Evolutionary conservation across 179 eudicot genomes (phyloP), one percentile per base, ranked within the genome.

Genomic region (Heliamphora pulchella): DNA sequence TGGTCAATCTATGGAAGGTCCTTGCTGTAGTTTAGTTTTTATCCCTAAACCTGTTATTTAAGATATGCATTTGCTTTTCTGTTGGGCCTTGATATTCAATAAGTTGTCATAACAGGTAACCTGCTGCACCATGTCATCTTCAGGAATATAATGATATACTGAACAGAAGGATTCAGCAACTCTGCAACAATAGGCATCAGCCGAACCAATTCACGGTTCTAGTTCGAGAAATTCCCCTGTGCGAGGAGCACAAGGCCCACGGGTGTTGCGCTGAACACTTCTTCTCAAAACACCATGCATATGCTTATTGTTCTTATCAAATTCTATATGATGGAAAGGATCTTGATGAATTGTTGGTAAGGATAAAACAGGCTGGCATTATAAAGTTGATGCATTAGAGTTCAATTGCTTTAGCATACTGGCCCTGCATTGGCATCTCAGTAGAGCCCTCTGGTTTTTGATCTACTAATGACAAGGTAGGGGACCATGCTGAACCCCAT

Each of bases 221-320:
- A 85, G 97, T 94, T 85, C 91, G 93, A 76, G 92, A 91, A 85
- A 90, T 94, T 79, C 97, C 98, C 8, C 44, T 89, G 54, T 94
- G 98, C 80, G 74, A 85, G 79, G 97, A 91, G 68, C 97, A 91
- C 83, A 85, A 75, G 76, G 87, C 85, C 20, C 85, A 65, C 81
- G 91, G 94, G 17, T 93, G 97, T 86, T 84, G 86, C 77, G 91
- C 93, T 63, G 82, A 93, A 75, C 93, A 91, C 86, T 93, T 94
- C 78, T 94, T 94, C 84, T 84, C 91, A 13, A 89, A 90, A 76
- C 88, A 93, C 86, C 88, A 94, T 88, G 91, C 87, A n/a, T 76
- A 83, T 77, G 77, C 86, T 66, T 89, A 90, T 81, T 90, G 84
- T 77, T 90, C 98, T 39, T 88, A 84, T 86, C 97, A 93, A 81